phyloP scores from a whole-genome alignment of 1,284 basidiomycete genomes.

The Agroathelia rolfsii region DNA sequence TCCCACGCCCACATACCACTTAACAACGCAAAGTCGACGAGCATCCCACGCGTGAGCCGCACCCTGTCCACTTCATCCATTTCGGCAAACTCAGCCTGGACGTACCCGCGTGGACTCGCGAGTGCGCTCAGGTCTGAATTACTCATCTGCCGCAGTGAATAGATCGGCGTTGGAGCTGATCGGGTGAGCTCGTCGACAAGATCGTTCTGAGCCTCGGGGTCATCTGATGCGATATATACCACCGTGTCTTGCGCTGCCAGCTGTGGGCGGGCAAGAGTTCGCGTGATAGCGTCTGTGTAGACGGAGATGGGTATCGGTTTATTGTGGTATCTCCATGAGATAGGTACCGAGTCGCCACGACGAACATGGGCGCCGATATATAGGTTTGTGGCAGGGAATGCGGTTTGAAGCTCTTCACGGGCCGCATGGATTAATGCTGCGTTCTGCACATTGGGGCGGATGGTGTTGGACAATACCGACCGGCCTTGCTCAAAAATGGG shows the following conservation, averaged over 20 bases:
- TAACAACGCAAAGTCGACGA: conserved; percentile 56
- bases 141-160: conserved; percentile 34
- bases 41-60: conserved; percentile 44
- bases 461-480: conserved; percentile 38
- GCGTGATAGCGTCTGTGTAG: conserved; percentile 32
- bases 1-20: conserved; percentile 47
- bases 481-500: conserved; percentile 39
- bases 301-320: conserved; percentile 39
- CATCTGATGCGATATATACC: conserved; percentile 54
- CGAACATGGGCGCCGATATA: conserved; percentile 54
- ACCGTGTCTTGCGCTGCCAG: conserved; percentile 17
- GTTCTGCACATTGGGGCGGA: conserved; percentile 40
- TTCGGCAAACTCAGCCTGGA: conserved; percentile 39
- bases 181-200: conserved; percentile 32
- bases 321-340: conserved; percentile 34
- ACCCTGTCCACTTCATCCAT: conserved; percentile 31
- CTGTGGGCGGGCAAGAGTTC: conserved; percentile 34
- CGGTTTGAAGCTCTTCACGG: conserved; percentile 34
- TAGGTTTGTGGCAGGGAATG: conserved; percentile 11
- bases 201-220: conserved; percentile 31
- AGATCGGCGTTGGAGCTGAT: conserved; percentile 27
- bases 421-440: conserved; percentile 37
- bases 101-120: conserved; percentile 43
- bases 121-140: conserved; percentile 34
- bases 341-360: conserved; percentile 42